Percentiles rank a stretch among this genome's conserved stretches.
phyloP scores from a whole-genome alignment of 495 filamentous ascomycete species.

The Annulohypoxylon stygium region DNA sequence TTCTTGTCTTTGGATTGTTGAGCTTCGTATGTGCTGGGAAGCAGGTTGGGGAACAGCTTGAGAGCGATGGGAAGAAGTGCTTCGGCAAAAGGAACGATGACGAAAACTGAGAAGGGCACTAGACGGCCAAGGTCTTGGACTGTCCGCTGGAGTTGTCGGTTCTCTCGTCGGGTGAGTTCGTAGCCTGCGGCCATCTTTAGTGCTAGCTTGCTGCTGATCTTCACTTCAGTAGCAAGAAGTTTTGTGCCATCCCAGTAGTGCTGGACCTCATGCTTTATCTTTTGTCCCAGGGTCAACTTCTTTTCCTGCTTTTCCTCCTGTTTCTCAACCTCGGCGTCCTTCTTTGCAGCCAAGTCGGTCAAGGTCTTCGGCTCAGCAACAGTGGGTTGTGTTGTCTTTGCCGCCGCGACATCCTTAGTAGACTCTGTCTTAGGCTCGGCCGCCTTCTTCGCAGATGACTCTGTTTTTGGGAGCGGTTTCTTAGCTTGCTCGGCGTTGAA shows the following conservation, averaged over 20 bases:
- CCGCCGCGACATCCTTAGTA: constrained; percentile 53
- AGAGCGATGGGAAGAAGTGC: constrained; percentile 93
- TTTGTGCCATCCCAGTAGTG: constrained; percentile 99
- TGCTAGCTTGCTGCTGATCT: constrained; percentile 89
- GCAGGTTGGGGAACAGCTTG: constrained; percentile 94
- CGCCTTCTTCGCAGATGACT: constrained; percentile 56
- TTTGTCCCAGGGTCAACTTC: constrained; percentile 89
- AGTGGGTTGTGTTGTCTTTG: constrained; percentile 34
- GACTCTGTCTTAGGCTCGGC: constrained; percentile 52
- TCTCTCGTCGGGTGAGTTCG: constrained; percentile 93
- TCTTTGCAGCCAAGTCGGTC: constrained; percentile 54
- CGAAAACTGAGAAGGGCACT: constrained; percentile 95
- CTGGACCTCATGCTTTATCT: constrained; percentile 88
- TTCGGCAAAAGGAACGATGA: constrained; percentile 97
- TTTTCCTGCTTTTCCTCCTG: constrained; percentile 77
- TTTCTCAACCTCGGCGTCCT: constrained; percentile 61
- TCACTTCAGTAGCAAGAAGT: constrained; percentile 90
- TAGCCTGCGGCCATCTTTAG: constrained; percentile 98
- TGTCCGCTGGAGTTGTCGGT: constrained; percentile 91
- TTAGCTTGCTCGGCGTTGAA: constrained; percentile 93
- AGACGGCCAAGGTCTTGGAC: constrained; percentile 93
- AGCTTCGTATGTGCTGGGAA: constrained; percentile 96
- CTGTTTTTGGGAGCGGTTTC: constrained; percentile 77
- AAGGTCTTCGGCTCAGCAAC: constrained; percentile 45
- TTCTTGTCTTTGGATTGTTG: constrained; percentile 91